These are phyloP conservation scores for Yarrowia alimentaria DNA, from an alignment of 805 yeast species.

Conservation along the genomic window DNA sequence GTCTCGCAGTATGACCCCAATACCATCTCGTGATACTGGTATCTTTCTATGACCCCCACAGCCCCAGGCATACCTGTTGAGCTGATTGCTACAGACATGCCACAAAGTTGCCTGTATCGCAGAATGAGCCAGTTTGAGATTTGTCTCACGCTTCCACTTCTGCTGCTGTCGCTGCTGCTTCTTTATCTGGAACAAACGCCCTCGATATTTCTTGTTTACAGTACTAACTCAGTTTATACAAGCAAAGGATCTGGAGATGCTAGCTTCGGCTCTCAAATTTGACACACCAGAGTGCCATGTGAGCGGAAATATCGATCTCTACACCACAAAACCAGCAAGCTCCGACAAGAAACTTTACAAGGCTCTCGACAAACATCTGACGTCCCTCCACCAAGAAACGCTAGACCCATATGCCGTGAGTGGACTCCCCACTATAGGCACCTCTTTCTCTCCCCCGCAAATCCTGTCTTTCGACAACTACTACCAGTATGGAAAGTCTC, in stretches of 20 bases:
- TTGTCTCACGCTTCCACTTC: no score
- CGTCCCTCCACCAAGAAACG: slow-evolving; percentile 38
- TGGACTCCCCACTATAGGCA: slow-evolving; percentile 22
- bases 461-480: slow-evolving; percentile 31
- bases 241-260: slow-evolving; percentile 85
- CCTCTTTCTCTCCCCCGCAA: slow-evolving; percentile 35
- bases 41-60: no score
- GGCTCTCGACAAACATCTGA: slow-evolving; percentile 78
- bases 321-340: slow-evolving; percentile 90
- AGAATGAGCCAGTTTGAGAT: not conserved
- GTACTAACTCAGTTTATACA: slow-evolving; percentile 67
- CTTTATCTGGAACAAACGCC: no score
- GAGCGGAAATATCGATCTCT: slow-evolving; percentile 87
- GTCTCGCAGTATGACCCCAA: no score
- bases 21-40: no score
- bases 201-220: no score
- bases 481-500: slow-evolving; percentile 24
- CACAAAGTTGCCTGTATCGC: no score
- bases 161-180: no score
- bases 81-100: no score
- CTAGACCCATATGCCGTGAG: slow-evolving; percentile 29
- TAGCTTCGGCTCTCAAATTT: slow-evolving; percentile 80
- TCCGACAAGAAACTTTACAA: slow-evolving; percentile 86
- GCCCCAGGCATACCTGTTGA: no score
- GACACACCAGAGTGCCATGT: slow-evolving; percentile 73